Evolutionary conservation across 2,329 filamentous ascomycete genomes (phyloP).

Genomic region (Hymenoscyphus repandus): DNA sequence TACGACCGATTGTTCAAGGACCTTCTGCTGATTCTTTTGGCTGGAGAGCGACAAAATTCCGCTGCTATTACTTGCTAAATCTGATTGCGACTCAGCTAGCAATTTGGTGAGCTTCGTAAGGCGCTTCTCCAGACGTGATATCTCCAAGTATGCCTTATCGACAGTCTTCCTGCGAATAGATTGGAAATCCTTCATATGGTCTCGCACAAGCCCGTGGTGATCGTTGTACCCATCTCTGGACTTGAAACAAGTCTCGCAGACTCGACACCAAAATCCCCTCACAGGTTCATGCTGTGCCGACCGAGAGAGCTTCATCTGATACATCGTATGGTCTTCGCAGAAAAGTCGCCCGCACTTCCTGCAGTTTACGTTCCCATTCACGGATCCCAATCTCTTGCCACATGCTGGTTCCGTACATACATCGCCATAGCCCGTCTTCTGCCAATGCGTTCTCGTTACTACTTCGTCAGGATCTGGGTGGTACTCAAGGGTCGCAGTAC

Average conservation of each 20-base stretch:
- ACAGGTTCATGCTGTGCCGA: conserved; percentile 86
- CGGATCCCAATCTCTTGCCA: conserved; percentile 69
- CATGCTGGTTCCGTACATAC: conserved; percentile 83
- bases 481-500: conserved; percentile 29
- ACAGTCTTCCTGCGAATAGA: conserved; percentile 69
- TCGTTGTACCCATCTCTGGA: conserved; percentile 95
- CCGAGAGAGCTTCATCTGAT: conserved; percentile 94
- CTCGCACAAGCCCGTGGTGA: conserved; percentile 63
- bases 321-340: conserved; percentile 98
- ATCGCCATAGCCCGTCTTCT: conserved; percentile 68
- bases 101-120: conserved; percentile 85
- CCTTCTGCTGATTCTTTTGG: conserved; percentile 71
- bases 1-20: conserved; percentile 85
- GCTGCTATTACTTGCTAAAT: conserved; percentile 46
- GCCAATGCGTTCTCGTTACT: conserved; percentile 86
- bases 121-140: conserved; percentile 85
- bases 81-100: conserved; percentile 68
- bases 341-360: conserved; percentile 89
- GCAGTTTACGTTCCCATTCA: conserved; percentile 86
- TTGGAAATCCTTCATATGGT: conserved; percentile 68
- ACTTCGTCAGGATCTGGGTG: conserved; percentile 76
- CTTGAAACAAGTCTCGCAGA: conserved; percentile 99
- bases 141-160: conserved; percentile 80
- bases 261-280: conserved; percentile 85
- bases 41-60: conserved; percentile 54